Base-by-base conservation (phyloP, 2,329 filamentous ascomycete species). In the Thermothelomyces thermophilus region DNA sequence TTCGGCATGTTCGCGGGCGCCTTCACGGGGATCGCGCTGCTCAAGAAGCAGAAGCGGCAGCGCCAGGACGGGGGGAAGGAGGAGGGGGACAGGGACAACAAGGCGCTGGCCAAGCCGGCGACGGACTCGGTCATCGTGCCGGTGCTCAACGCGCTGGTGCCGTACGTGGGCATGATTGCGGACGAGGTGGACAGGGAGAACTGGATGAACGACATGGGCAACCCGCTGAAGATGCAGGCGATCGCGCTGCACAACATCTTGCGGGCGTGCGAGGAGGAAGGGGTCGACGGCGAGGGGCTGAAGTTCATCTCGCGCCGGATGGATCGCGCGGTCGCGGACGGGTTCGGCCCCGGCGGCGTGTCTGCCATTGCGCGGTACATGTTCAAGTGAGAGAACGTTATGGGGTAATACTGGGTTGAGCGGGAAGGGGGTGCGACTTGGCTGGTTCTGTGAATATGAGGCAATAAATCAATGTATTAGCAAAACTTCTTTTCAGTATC, bases 1-100 rank as follows among this genome's bases (percentile, higher is more conserved):
- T 60, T 62, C 19, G 60, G 62, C 26, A 60, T 64, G 58, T 61
- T 63, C 36, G 42, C 50, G 4, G 62, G 62, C 2, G 55, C 52
- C 1, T 56, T 63, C 24, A 51, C 57, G 10, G 61, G 56, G 20
- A 52, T 62, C 28, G 58, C 43, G 7, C 46, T 64, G 40, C 48
- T 63, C n/a, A 60, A 58, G 52, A 41, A 42, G 22, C 26, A 42
- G n/a, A n/a, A n/a, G 52, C 41, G 45, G n/a, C 17, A 19, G 30
- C 8, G 10, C 11, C 2, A 31, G 17, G 26, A n/a, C n/a, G 3
- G 19, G 9, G 3, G 14, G 10, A 14, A 17, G 39, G 3, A 28
- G 41, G 9, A 53, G 47, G 1, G 59, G 48, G 7, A 50, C 43
- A 1, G 59, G 48, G 8, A 47, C 17, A 14, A n/a, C n/a, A 51